Conservation (phyloP, 305 asterid species). For the Plantago coronopus region DNA sequence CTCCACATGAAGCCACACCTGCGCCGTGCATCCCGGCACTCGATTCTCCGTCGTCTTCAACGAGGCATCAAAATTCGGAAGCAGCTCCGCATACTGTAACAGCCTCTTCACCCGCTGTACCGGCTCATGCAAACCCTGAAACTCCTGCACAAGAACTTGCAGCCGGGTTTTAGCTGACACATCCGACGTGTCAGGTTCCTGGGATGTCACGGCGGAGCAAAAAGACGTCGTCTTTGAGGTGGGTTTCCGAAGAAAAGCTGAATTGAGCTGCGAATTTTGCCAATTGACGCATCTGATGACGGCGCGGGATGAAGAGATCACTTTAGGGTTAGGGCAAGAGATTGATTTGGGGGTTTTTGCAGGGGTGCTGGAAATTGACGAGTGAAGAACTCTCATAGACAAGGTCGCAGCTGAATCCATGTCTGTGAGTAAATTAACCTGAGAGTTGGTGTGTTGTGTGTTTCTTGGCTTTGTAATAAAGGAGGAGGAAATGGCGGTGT, state of each 20-base stretch:
- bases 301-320: not conserved
- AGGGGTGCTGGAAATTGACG: not conserved
- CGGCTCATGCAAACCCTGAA: constrained; percentile 53
- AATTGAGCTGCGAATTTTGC: not conserved
- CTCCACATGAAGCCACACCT: constrained; percentile 68
- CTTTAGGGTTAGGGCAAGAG: not conserved
- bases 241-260: not conserved
- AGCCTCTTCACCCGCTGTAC: constrained; percentile 67
- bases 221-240: not conserved
- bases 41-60: constrained; percentile 42
- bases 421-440: too few relatives aligned
- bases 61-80: constrained; percentile 51
- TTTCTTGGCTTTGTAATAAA: too few relatives aligned
- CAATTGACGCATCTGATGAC: not conserved
- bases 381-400: not conserved
- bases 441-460: too few relatives aligned
- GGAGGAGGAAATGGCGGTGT: too few relatives aligned
- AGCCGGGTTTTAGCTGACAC: not conserved
- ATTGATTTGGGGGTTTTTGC: not conserved
- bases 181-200: not conserved
- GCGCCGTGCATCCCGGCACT: constrained; percentile 69
- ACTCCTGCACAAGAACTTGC: constrained; percentile 27
- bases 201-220: not conserved
- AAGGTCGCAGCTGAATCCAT: constrained; percentile 4
- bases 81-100: constrained; percentile 62